phyloP scores from a whole-genome alignment of 164 flowering plant species.

The Malania oleifera region DNA sequence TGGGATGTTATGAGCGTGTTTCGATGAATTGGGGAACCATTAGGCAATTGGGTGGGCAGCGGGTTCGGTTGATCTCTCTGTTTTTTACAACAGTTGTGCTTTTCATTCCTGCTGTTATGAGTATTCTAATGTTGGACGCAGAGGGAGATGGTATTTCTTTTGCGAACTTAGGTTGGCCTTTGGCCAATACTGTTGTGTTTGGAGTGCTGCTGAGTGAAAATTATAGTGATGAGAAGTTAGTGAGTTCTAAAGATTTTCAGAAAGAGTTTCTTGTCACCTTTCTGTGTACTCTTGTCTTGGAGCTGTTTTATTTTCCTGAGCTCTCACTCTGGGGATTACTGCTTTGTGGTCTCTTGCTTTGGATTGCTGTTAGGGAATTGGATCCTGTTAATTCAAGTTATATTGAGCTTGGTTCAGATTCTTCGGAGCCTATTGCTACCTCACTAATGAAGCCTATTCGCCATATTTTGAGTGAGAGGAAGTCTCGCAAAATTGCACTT shows the following conservation, averaged over 20 bases:
- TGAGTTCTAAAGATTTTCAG: constrained; percentile 42
- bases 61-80: constrained; percentile 60
- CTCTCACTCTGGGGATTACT: constrained; percentile 76
- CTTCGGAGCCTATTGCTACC: constrained; percentile 37
- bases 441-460: constrained; percentile 57
- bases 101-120: constrained; percentile 61
- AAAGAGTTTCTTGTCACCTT: constrained; percentile 70
- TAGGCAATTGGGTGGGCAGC: constrained; percentile 55
- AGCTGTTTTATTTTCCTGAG: constrained; percentile 80
- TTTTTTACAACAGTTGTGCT: constrained; percentile 59
- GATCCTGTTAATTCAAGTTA: constrained; percentile 33
- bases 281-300: constrained; percentile 67
- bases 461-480: constrained; percentile 85
- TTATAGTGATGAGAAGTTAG: constrained; percentile 54
- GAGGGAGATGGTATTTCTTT: constrained; percentile 42
- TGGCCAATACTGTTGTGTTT: constrained; percentile 83
- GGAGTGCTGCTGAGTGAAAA: constrained; percentile 84
- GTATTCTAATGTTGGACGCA: constrained; percentile 40
- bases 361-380: constrained; percentile 68
- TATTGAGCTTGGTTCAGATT: constrained; percentile 54
- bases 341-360: constrained; percentile 60
- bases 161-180: constrained; percentile 66
- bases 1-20: constrained; percentile 64
- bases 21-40: constrained; percentile 55
- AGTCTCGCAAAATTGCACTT: constrained; percentile 88